These are phyloP conservation scores for Phylloporus scabripes DNA, from an alignment of 768 basidiomycete genomes.

Conservation along the genomic window DNA sequence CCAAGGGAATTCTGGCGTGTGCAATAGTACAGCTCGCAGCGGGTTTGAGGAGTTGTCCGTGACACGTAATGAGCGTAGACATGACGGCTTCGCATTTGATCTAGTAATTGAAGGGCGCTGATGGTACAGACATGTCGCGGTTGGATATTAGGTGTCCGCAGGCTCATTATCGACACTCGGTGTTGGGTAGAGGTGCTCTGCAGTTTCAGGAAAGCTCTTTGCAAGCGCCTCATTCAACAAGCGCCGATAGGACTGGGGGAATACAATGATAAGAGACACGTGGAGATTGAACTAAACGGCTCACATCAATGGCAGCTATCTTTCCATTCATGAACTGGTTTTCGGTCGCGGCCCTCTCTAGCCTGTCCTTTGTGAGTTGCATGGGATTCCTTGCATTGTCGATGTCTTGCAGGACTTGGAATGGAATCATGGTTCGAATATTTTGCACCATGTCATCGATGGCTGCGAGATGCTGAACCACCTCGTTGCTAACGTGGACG, in stretches of 20 bases:
- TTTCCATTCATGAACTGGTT: constrained; percentile 93
- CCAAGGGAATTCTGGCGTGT: constrained; percentile 3
- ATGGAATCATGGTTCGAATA: constrained; percentile 59
- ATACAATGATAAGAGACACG: constrained; percentile 1
- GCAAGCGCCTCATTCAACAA: constrained; percentile 64
- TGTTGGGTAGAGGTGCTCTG: constrained; percentile 20
- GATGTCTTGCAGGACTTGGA: constrained; percentile 72
- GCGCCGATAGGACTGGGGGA: constrained; percentile 58
- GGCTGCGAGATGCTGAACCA: constrained; percentile 57
- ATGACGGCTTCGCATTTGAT: background rate
- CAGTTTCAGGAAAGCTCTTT: constrained; percentile 63
- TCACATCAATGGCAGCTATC: constrained; percentile 69
- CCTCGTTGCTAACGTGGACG: constrained; percentile 54
- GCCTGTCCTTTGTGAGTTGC: constrained; percentile 71
- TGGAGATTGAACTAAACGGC: constrained; percentile 15
- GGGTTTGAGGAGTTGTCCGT: background rate
- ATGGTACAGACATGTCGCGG: background rate
- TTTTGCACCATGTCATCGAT: constrained; percentile 67
- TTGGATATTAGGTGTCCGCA: constrained; percentile 7
- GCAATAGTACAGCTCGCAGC: background rate
- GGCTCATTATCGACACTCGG: constrained; percentile 5
- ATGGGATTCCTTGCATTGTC: constrained; percentile 78
- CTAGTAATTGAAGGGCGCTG: background rate
- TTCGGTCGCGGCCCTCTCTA: constrained; percentile 81
- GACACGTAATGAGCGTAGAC: constrained; percentile 6